Conservation (phyloP, 2,329 filamentous ascomycete genomes). For the Cytospora piceae region DNA sequence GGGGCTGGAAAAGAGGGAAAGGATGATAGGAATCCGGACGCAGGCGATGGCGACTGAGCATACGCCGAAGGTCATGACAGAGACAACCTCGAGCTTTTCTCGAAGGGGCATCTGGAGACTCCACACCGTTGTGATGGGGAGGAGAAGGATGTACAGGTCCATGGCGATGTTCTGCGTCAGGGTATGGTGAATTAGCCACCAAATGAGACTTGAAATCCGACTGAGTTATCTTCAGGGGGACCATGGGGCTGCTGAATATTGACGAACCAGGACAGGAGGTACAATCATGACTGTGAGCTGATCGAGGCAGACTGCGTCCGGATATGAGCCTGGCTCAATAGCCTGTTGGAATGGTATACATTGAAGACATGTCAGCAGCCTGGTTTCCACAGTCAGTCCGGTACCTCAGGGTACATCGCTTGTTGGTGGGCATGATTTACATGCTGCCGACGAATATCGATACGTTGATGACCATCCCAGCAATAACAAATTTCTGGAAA, state of each 20-base stretch:
- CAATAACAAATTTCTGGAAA: slow-evolving; percentile 6
- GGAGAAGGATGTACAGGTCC: slow-evolving; percentile 24
- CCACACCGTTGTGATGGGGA: slow-evolving; percentile 25
- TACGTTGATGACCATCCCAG: background rate
- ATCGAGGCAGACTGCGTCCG: slow-evolving; percentile 3
- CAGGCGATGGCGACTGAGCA: slow-evolving; percentile 25
- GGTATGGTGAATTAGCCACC: background rate
- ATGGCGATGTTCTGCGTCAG: slow-evolving; percentile 18
- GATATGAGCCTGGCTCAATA: slow-evolving; percentile 1
- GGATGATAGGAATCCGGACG: slow-evolving; percentile 18
- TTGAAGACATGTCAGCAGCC: slow-evolving; percentile 4
- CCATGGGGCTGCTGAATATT: background rate
- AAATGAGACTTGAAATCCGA: background rate
- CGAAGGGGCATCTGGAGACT: slow-evolving; percentile 24
- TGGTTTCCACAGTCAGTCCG: background rate
- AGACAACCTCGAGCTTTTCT: slow-evolving; percentile 20
- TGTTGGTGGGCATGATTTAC: background rate
- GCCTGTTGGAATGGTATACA: slow-evolving; percentile 6
- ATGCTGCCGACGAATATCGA: slow-evolving; percentile 7
- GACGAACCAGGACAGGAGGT: slow-evolving; percentile 4
- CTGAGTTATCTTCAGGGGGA: background rate
- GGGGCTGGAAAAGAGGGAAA: background rate
- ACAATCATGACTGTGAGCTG: slow-evolving; percentile 13
- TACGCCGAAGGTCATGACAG: slow-evolving; percentile 20
- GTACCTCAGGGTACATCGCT: too few species aligned